These are phyloP conservation scores for Saccharomycopsis olivae DNA, from an alignment of 805 yeast genomes.

Conservation along the genomic window DNA sequence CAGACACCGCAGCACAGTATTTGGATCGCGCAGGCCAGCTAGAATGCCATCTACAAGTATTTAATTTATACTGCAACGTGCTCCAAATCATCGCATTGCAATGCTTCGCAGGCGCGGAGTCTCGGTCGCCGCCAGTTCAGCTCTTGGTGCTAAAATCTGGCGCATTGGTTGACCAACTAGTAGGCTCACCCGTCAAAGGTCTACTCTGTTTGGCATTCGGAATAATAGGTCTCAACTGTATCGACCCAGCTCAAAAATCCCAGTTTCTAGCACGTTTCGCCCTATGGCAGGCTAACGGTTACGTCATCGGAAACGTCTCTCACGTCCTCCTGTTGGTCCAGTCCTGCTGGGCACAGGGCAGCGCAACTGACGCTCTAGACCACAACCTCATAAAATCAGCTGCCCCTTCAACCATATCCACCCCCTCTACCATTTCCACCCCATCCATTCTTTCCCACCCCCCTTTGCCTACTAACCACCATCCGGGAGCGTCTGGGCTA, in stretches of 20 bases:
- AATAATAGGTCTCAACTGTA: conserved; percentile 9
- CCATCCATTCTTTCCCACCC: too few species aligned
- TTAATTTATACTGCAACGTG: conserved; percentile 8
- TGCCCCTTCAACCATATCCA: too few species aligned
- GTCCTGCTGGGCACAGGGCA: too few species aligned
- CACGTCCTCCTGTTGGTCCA: not conserved
- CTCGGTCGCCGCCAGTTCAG: conserved; percentile 6
- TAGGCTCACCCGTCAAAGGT: conserved; percentile 7
- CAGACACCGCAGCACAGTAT: conserved; percentile 1
- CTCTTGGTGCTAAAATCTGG: conserved; percentile 1
- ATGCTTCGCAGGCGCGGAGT: not conserved
- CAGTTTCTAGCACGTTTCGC: not conserved
- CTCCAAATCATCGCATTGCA: conserved; percentile 2
- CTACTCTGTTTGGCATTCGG: conserved; percentile 13
- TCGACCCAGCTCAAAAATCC: not conserved
- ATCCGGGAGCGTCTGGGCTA: too few species aligned
- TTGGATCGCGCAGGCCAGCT: conserved; percentile 4
- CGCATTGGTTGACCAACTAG: conserved; percentile 2
- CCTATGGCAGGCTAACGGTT: not conserved
- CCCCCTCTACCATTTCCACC: too few species aligned
- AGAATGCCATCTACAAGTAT: conserved; percentile 4
- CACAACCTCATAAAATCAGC: too few species aligned
- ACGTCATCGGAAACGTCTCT: conserved; percentile 8
- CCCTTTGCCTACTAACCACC: too few species aligned
- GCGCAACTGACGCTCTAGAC: too few species aligned